These are phyloP conservation scores for Codiaeum variegatum DNA, from an alignment of 441 rosid species.

Conservation along the genomic window DNA sequence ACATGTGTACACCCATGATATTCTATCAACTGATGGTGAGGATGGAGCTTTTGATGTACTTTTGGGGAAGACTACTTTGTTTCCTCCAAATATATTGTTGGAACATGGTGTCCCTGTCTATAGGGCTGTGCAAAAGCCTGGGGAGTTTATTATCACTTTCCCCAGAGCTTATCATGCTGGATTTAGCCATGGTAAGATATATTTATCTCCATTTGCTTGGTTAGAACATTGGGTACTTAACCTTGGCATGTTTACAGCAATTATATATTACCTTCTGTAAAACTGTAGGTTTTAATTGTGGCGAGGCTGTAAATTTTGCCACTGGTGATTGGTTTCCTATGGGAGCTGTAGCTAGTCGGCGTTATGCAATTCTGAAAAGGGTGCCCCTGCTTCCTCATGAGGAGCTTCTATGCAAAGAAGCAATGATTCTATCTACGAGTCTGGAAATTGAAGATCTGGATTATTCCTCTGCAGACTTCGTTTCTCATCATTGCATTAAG, in stretches of 20 bases:
- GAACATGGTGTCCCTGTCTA: constrained; percentile 86
- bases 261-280: constrained; percentile 8
- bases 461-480: constrained; percentile 51
- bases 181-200: constrained; percentile 84
- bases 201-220: constrained; percentile 1
- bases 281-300: constrained; percentile 86
- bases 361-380: constrained; percentile 87
- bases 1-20: constrained; percentile 73
- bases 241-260: not conserved
- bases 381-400: constrained; percentile 95
- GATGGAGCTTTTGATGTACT: constrained; percentile 98
- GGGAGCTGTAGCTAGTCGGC: constrained; percentile 89
- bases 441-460: constrained; percentile 56
- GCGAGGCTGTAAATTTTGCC: constrained; percentile 99
- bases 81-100: constrained; percentile 86
- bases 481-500: constrained; percentile 54
- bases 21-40: constrained; percentile 73
- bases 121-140: constrained; percentile 98
- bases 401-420: constrained; percentile 94
- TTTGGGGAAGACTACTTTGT: constrained; percentile 93
- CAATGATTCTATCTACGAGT: constrained; percentile 60
- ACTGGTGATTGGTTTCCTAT: constrained; percentile 94
- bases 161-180: constrained; percentile 99
- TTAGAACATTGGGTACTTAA: not conserved
- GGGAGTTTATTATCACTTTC: constrained; percentile 85